phyloP scores from a whole-genome alignment of 331 rosid species.

The Dryas integrifolia region DNA sequence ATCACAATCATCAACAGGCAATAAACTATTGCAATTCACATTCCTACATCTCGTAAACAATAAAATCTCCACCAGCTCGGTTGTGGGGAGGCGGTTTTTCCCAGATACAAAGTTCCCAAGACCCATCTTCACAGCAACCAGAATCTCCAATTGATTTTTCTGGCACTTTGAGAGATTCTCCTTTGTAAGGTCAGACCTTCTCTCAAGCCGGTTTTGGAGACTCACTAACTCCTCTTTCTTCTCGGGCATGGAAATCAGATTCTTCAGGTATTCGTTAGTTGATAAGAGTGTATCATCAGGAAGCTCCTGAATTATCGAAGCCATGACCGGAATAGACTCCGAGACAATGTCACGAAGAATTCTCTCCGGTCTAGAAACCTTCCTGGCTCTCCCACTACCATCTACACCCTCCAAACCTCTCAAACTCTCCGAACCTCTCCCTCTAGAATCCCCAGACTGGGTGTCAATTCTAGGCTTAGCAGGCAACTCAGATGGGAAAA shows the following conservation, averaged over 20 bases:
- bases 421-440: constrained; percentile 74
- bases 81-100: constrained; percentile 39
- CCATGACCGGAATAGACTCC: constrained; percentile 52
- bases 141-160: constrained; percentile 62
- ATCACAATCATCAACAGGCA: constrained; percentile 98
- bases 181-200: constrained; percentile 75
- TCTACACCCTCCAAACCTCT: constrained; percentile 57
- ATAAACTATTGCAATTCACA: constrained; percentile 60
- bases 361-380: constrained; percentile 62
- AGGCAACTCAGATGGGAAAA: constrained; percentile 91
- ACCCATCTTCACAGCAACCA: constrained; percentile 81
- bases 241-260: constrained; percentile 63
- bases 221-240: constrained; percentile 68
- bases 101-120: constrained; percentile 58
- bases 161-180: constrained; percentile 78
- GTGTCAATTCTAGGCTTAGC: constrained; percentile 79
- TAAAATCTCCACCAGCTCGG: constrained; percentile 78
- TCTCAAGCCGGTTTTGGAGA: constrained; percentile 63
- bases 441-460: constrained; percentile 75
- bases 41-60: constrained; percentile 74
- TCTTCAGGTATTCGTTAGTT: constrained; percentile 59
- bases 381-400: constrained; percentile 49
- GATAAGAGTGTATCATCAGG: constrained; percentile 53
- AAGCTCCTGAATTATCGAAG: constrained; percentile 69
- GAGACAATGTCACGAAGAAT: constrained; percentile 58